phyloP scores from a whole-genome alignment of 768 basidiomycete genomes.

The Mycena pura region DNA sequence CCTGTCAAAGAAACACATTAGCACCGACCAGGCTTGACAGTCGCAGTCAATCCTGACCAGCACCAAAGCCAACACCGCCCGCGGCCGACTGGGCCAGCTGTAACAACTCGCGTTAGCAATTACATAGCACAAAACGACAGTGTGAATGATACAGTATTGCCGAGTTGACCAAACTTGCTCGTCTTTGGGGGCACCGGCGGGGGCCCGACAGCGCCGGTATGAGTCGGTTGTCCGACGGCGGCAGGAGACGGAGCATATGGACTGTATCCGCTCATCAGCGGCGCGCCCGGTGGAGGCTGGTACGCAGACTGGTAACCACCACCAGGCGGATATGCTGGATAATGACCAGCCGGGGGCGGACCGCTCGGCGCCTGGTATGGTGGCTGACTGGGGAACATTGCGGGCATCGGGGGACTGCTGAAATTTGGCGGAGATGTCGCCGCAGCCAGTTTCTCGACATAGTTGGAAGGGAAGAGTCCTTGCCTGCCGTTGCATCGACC shows the following conservation, averaged over 20 bases:
- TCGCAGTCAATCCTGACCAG: constrained; percentile 62
- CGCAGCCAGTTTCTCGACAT: constrained; percentile 62
- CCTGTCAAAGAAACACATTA: constrained; percentile 37
- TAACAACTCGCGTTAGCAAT: constrained; percentile 8
- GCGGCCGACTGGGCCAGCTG: constrained; percentile 61
- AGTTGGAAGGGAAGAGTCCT: constrained; percentile 78
- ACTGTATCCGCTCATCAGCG: not conserved
- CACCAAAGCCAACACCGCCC: constrained; percentile 79
- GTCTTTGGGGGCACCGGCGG: constrained; percentile 51
- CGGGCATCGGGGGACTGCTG: constrained; percentile 1
- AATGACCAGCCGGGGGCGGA: not conserved
- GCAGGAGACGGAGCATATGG: constrained; percentile 20
- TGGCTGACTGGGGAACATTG: constrained; percentile 17
- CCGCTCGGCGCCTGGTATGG: constrained; percentile 4
- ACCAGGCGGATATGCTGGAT: not conserved
- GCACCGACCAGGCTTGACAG: no score
- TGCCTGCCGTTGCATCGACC: constrained; percentile 67
- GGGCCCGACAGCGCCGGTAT: not conserved
- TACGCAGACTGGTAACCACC: constrained; percentile 10
- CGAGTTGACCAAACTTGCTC: constrained; percentile 56
- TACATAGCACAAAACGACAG: not conserved
- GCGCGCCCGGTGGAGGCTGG: constrained; percentile 18
- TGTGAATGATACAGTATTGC: constrained; percentile 48
- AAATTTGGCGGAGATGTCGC: constrained; percentile 12
- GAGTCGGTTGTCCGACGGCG: constrained; percentile 6